Conservation (phyloP, 129 eudicot genomes). For the carrot (Daucus carota) region DH1_v3.0 NC_030381.2:6003001-6003500, state of each 20-base stretch:
- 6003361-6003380: conserved; percentile 23
- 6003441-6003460: conserved; percentile 47
- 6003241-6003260: conserved; percentile 1
- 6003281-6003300: conserved; percentile 30
- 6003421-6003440: conserved; percentile 59
- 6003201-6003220: background rate
- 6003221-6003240: background rate
- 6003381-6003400: conserved; percentile 37
- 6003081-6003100: background rate
- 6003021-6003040: background rate
- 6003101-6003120: background rate
- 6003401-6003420: conserved; percentile 18
- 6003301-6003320: conserved; percentile 25
- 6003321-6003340: conserved; percentile 13
- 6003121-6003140: background rate
- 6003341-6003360: background rate
- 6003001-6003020: background rate
- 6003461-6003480: conserved; percentile 26
- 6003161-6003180: background rate
- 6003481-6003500: background rate
- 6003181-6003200: background rate
- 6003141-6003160: background rate
- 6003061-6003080: background rate
- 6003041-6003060: background rate
- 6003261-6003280: conserved; percentile 10